Percentiles rank a stretch among this genome's conserved stretches.
Conservation (phyloP, 108 stramenopile species). For the Cylindrotheca fusiformis region DNA sequence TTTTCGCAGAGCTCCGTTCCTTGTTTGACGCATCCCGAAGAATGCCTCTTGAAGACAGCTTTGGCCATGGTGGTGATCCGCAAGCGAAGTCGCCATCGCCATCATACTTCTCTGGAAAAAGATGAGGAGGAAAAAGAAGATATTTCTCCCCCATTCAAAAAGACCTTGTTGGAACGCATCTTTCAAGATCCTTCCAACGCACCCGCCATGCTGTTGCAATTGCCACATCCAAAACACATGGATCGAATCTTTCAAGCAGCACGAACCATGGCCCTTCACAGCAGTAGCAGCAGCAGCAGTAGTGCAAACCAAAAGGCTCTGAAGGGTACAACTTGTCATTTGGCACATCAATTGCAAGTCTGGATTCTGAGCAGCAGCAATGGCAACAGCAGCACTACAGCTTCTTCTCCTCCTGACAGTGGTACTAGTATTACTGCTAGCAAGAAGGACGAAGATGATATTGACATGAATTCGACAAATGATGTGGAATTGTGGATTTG, state of each 20-base stretch:
- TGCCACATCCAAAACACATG: constrained; percentile 5
- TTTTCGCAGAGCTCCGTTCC: constrained; percentile 1
- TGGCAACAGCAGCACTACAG: too few relatives aligned
- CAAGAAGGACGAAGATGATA: too few relatives aligned
- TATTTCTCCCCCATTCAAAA: too few relatives aligned
- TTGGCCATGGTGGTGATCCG: constrained; percentile 35
- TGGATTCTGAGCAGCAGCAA: too few relatives aligned
- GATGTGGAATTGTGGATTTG: too few relatives aligned
- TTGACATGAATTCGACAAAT: too few relatives aligned
- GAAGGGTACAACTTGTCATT: constrained; percentile 13
- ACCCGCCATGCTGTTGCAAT: background rate
- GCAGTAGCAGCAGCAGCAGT: background rate
- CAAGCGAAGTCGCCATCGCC: constrained; percentile 7
- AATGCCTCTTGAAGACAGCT: constrained; percentile 34
- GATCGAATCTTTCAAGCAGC: constrained; percentile 29
- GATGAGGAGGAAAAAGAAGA: too few relatives aligned
- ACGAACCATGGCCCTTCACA: background rate
- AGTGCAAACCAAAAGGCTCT: background rate
- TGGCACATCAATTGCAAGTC: constrained; percentile 17
- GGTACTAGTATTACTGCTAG: too few relatives aligned
- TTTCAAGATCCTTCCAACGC: constrained; percentile 9
- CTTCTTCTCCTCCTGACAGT: too few relatives aligned
- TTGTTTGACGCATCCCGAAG: constrained; percentile 31
- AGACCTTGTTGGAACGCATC: background rate
- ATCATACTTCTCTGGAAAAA: background rate